Evolutionary conservation across 768 basidiomycete genomes (phyloP).

Genomic region (Leccinum obscurum): DNA sequence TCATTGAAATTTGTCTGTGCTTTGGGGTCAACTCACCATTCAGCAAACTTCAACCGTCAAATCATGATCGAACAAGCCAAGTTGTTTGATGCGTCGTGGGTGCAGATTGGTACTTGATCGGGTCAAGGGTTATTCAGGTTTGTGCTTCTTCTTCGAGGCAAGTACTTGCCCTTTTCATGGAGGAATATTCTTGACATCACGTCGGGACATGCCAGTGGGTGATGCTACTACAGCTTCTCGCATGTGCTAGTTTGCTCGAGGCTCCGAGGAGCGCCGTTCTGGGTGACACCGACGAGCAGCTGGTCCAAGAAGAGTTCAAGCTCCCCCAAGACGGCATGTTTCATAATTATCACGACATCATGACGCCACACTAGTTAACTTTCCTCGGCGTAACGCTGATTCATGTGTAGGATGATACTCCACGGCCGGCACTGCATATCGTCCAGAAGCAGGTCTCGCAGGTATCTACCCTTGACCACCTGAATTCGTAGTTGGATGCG

Average conservation of each 20-base stretch:
- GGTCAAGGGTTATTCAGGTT: background rate
- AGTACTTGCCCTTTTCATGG: background rate
- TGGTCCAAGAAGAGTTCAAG: conserved; percentile 39
- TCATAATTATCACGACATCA: conserved; percentile 45
- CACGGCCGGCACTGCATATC: conserved; percentile 54
- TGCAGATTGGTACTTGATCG: background rate
- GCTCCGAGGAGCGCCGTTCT: background rate
- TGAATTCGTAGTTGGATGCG: conserved; percentile 62
- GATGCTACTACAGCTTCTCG: conserved; percentile 8
- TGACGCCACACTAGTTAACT: conserved; percentile 12
- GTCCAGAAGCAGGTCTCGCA: conserved; percentile 50
- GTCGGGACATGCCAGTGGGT: background rate
- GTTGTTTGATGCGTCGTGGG: background rate
- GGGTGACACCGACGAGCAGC: conserved; percentile 16
- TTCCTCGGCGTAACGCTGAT: background rate
- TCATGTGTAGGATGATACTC: conserved; percentile 51
- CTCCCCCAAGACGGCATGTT: conserved; percentile 49
- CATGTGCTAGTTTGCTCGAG: background rate
- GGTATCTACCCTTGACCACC: conserved; percentile 63
- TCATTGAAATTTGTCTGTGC: background rate
- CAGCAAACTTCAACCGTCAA: background rate
- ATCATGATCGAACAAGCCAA: background rate
- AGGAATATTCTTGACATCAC: background rate
- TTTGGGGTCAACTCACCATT: background rate
- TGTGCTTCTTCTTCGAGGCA: background rate